Evolutionary conservation across 2,329 filamentous ascomycete genomes (phyloP).

Genomic region (Cercospora zeae-maydis): DNA sequence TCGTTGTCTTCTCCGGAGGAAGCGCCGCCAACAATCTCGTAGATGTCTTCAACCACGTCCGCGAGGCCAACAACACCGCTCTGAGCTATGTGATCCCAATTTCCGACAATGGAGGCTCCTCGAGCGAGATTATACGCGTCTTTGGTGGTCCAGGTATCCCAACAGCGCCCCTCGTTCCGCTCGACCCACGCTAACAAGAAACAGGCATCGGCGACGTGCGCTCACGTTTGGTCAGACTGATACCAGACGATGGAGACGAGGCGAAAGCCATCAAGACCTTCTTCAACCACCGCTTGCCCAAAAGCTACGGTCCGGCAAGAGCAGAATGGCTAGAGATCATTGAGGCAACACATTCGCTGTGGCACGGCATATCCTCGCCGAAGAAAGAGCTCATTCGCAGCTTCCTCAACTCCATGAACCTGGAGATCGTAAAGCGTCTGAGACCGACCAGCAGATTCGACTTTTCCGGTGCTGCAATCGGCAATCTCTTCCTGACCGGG

Average conservation of each 20-base stretch:
- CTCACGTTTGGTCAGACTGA: slow-evolving; percentile 74
- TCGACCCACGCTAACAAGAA: not conserved
- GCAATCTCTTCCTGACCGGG: slow-evolving; percentile 52
- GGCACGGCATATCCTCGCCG: slow-evolving; percentile 54
- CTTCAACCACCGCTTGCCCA: slow-evolving; percentile 81
- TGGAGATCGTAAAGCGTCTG: slow-evolving; percentile 48
- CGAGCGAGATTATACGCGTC: slow-evolving; percentile 87
- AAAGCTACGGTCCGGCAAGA: slow-evolving; percentile 59
- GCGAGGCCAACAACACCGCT: slow-evolving; percentile 60
- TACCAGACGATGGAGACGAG: slow-evolving; percentile 64
- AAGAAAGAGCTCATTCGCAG: slow-evolving; percentile 53
- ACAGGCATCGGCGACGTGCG: slow-evolving; percentile 69
- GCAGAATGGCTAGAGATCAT: slow-evolving; percentile 85
- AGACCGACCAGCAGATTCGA: slow-evolving; percentile 48
- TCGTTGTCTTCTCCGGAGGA: slow-evolving; percentile 72
- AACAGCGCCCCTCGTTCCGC: too few relatives aligned
- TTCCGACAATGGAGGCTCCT: slow-evolving; percentile 91
- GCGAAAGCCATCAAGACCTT: slow-evolving; percentile 72
- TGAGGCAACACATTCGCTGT: slow-evolving; percentile 74
- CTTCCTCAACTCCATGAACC: slow-evolving; percentile 49
- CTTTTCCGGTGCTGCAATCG: slow-evolving; percentile 50
- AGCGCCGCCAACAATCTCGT: slow-evolving; percentile 93
- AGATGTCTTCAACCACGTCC: slow-evolving; percentile 70
- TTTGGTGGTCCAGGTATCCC: slow-evolving; percentile 80
- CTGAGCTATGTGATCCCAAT: slow-evolving; percentile 90